Evolutionary conservation across 2,329 filamentous ascomycete genomes (phyloP).

Genomic region (Talaromyces sp.): DNA sequence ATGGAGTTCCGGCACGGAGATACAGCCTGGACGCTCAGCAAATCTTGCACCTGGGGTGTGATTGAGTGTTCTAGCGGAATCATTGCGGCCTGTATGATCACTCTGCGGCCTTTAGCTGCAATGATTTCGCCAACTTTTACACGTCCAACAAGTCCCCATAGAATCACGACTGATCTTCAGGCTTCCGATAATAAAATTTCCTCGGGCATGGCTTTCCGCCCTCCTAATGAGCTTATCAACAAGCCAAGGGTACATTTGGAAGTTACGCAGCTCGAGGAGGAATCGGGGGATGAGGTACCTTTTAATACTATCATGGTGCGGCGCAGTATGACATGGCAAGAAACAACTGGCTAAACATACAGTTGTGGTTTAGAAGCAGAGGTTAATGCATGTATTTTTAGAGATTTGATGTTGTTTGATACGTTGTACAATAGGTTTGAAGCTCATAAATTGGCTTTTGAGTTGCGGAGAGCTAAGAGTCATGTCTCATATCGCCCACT

Average conservation of each 20-base stretch:
- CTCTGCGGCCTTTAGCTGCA: slow-evolving; percentile 17
- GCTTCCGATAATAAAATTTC: neutral
- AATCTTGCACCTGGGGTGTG: slow-evolving; percentile 52
- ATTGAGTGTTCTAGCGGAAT: slow-evolving; percentile 50
- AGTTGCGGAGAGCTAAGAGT: neutral
- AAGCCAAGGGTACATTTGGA: slow-evolving; percentile 7
- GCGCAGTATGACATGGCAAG: slow-evolving; percentile 18
- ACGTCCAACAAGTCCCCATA: neutral
- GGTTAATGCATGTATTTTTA: neutral
- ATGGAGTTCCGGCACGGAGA: slow-evolving; percentile 48
- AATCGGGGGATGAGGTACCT: slow-evolving; percentile 14
- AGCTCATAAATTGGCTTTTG: neutral
- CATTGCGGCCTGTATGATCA: slow-evolving; percentile 27
- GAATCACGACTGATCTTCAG: neutral
- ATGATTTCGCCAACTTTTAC: slow-evolving; percentile 8
- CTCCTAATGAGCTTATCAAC: slow-evolving; percentile 3
- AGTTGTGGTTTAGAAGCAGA: neutral
- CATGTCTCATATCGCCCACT: neutral
- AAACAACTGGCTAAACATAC: neutral
- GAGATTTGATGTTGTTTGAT: neutral
- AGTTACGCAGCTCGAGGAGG: slow-evolving; percentile 5
- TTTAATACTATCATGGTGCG: slow-evolving; percentile 17
- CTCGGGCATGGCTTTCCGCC: slow-evolving; percentile 1
- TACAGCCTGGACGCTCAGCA: slow-evolving; percentile 52
- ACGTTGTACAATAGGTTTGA: neutral